Percentiles rank a stretch among this genome's conserved stretches.
phyloP scores from a whole-genome alignment of 768 basidiomycete genomes.

The Gymnopilus junonius region DNA sequence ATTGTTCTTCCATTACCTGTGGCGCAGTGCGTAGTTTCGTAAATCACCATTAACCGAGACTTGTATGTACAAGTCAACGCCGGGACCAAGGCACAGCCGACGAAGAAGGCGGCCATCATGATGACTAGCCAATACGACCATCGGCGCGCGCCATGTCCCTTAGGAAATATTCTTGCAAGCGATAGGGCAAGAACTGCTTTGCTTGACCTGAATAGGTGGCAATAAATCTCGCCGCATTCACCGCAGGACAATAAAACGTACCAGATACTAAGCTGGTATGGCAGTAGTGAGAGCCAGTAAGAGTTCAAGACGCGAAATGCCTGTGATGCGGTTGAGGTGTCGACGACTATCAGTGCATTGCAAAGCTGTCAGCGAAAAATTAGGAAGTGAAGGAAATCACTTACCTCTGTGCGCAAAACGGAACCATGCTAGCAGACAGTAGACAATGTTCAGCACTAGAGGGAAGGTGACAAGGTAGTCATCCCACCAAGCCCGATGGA shows the following conservation, averaged over 20 bases:
- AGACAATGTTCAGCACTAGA: conserved; percentile 18
- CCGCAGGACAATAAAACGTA: not conserved
- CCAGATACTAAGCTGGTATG: conserved; percentile 1
- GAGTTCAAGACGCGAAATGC: not conserved
- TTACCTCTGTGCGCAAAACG: conserved; percentile 3
- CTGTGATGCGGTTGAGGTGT: not conserved
- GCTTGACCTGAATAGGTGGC: not conserved
- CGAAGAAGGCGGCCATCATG: too few relatives aligned
- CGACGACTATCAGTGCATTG: not conserved
- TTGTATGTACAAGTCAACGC: too few relatives aligned
- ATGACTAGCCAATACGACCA: not conserved
- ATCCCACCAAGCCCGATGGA: conserved; percentile 27
- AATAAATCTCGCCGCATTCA: not conserved
- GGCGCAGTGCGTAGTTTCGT: not conserved
- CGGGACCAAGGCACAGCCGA: too few relatives aligned
- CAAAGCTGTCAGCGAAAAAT: not conserved
- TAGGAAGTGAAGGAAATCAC: not conserved
- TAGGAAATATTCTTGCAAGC: conserved; percentile 9
- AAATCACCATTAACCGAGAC: too few relatives aligned
- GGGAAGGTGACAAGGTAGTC: conserved; percentile 24
- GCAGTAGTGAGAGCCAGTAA: conserved; percentile 6
- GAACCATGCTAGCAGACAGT: conserved; percentile 18
- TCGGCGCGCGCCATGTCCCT: conserved; percentile 2
- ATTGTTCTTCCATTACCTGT: not conserved
- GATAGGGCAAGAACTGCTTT: conserved; percentile 8